A percentile compares a stretch with the other conserved stretches of the same genome.
phyloP scores from a whole-genome alignment of 495 filamentous ascomycete species.

The Articulospora tetracladia region DNA sequence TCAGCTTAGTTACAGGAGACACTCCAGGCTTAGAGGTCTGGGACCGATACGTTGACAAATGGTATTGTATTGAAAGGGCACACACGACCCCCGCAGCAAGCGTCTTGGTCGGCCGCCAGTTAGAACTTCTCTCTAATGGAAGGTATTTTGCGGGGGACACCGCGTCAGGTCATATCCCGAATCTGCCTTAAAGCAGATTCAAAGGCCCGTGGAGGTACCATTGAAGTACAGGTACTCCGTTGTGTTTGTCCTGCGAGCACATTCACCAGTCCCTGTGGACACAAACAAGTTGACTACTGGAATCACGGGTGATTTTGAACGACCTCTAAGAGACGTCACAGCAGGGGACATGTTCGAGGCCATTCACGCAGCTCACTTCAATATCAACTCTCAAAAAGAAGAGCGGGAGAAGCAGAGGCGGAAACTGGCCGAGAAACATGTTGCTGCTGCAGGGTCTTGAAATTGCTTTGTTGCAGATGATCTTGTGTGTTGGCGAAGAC shows the following conservation, averaged over 20 bases:
- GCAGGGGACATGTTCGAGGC: conserved; percentile 7
- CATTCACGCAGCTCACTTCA: conserved; percentile 13
- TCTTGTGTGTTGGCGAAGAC: too few relatives aligned
- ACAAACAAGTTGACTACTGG: conserved; percentile 13
- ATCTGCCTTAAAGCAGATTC: neutral
- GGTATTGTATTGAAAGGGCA: conserved; percentile 6
- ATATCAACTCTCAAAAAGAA: conserved; percentile 14
- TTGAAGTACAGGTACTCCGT: conserved; percentile 11
- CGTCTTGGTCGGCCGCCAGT: conserved; percentile 5
- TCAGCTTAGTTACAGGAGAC: conserved; percentile 19
- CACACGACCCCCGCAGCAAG: conserved; percentile 10
- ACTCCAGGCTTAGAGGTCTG: conserved; percentile 18
- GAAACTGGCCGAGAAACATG: conserved; percentile 12
- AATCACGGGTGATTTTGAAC: conserved; percentile 10
- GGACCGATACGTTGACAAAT: conserved; percentile 2
- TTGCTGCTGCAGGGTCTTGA: neutral
- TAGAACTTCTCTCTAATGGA: conserved; percentile 6
- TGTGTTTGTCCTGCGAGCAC: conserved; percentile 18
- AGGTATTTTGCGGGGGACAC: conserved; percentile 10
- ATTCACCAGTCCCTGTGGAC: conserved; percentile 11
- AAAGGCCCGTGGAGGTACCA: neutral
- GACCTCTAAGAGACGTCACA: conserved; percentile 3
- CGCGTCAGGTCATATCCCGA: conserved; percentile 18
- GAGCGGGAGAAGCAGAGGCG: conserved; percentile 14
- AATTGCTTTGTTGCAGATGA: too few relatives aligned